Percentiles rank a stretch among this genome's conserved stretches.
Evolutionary conservation across 2,329 filamentous ascomycete genomes (phyloP).

Genomic region (Camillea tinctor): DNA sequence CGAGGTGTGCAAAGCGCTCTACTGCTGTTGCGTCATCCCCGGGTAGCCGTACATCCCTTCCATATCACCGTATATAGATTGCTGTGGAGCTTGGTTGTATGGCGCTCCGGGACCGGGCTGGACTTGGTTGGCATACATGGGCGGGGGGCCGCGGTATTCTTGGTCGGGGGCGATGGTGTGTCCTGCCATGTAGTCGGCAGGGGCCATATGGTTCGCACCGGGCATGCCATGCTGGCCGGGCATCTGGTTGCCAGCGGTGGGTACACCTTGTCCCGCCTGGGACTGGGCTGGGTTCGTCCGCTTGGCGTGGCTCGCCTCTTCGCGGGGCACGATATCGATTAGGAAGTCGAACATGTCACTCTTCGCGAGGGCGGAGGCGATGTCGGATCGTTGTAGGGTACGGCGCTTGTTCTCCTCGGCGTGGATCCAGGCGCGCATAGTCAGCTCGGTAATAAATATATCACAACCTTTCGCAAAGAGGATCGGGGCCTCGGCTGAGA

Average conservation of each 20-base stretch:
- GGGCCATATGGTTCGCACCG: slow-evolving; percentile 61
- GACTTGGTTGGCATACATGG: slow-evolving; percentile 80
- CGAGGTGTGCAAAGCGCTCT: slow-evolving; percentile 20
- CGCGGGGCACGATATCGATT: slow-evolving; percentile 96
- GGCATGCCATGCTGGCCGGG: slow-evolving; percentile 51
- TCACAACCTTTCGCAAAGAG: slow-evolving; percentile 98
- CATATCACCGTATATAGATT: slow-evolving; percentile 77
- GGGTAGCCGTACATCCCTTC: slow-evolving; percentile 84
- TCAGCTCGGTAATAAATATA: slow-evolving; percentile 98
- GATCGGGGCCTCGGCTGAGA: slow-evolving; percentile 95
- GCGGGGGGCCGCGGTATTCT: slow-evolving; percentile 75
- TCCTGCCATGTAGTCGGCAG: slow-evolving; percentile 61
- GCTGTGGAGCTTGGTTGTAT: slow-evolving; percentile 75
- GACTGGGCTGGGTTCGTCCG: slow-evolving; percentile 57
- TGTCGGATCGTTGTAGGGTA: slow-evolving; percentile 92
- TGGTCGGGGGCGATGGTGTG: slow-evolving; percentile 67
- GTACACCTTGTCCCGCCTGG: slow-evolving; percentile 39
- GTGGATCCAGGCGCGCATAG: slow-evolving; percentile 99
- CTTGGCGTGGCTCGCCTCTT: slow-evolving; percentile 89
- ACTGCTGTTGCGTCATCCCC: slow-evolving; percentile 75
- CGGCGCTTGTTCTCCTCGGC: slow-evolving; percentile 98
- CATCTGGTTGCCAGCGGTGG: slow-evolving; percentile 47
- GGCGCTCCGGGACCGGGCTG: slow-evolving; percentile 68
- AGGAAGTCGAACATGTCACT: slow-evolving; percentile 99
- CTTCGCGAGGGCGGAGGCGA: slow-evolving; percentile 91